Conservation (phyloP, 2,329 filamentous ascomycete genomes). For the Pseudopyricularia javanii region DNA sequence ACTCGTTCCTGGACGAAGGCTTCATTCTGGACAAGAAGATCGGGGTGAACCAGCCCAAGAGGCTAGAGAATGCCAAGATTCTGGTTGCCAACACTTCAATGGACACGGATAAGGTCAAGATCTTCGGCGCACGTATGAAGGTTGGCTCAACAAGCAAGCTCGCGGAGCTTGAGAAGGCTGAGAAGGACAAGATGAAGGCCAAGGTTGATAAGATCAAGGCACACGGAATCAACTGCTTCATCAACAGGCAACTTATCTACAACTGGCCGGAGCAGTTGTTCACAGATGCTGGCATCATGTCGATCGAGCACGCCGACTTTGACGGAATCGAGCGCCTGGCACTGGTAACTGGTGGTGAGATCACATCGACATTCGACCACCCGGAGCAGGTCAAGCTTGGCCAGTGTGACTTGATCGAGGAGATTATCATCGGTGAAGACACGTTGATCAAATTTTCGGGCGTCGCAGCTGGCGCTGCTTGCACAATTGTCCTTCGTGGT, state of each 20-base stretch:
- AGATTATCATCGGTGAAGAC: slow-evolving; percentile 97
- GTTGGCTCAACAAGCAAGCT: slow-evolving; percentile 93
- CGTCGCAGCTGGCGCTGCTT: slow-evolving; percentile 84
- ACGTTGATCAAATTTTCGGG: slow-evolving; percentile 96
- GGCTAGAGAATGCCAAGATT: slow-evolving; percentile 96
- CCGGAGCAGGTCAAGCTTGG: slow-evolving; percentile 95
- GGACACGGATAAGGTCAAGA: slow-evolving; percentile 99
- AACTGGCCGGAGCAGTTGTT: slow-evolving; percentile 99
- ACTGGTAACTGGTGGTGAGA: slow-evolving; percentile 92
- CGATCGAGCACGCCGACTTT: slow-evolving; percentile 97
- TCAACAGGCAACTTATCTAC: slow-evolving; percentile 98
- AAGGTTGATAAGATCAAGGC: slow-evolving; percentile 99
- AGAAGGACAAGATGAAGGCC: slow-evolving; percentile 98
- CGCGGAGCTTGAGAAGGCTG: slow-evolving; percentile 95
- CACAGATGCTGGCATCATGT: slow-evolving; percentile 93
- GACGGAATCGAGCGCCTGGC: slow-evolving; percentile 93
- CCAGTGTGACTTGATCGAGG: slow-evolving; percentile 89
- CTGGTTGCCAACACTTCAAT: slow-evolving; percentile 95
- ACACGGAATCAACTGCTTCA: slow-evolving; percentile 99
- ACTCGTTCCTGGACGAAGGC: slow-evolving; percentile 94
- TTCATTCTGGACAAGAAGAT: slow-evolving; percentile 99
- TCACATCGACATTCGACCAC: slow-evolving; percentile 95
- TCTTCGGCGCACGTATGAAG: slow-evolving; percentile 94
- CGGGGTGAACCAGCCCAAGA: slow-evolving; percentile 95
- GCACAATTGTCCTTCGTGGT: slow-evolving; percentile 91